Evolutionary conservation across 805 yeast species (phyloP).

Genomic region (Wickerhamiella kurtzmanii): DNA sequence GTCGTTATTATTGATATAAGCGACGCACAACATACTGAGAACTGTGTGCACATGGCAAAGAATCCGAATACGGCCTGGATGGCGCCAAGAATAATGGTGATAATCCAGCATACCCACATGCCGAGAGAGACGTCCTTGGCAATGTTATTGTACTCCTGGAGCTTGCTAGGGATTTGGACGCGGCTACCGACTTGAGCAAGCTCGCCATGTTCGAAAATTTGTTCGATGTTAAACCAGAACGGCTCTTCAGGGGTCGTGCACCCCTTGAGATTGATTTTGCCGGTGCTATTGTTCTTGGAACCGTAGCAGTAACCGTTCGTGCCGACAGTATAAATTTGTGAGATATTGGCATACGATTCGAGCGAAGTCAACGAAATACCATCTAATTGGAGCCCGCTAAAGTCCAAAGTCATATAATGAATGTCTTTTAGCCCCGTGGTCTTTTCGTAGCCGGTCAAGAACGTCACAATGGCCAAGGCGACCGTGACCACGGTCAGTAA

Average conservation of each 20-base stretch:
- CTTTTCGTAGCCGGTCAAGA: slow-evolving; percentile 38
- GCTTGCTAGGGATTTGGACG: slow-evolving; percentile 40
- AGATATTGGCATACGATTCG: slow-evolving; percentile 27
- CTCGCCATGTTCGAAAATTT: slow-evolving; percentile 20
- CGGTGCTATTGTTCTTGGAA: slow-evolving; percentile 17
- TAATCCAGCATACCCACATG: slow-evolving; percentile 42
- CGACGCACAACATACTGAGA: slow-evolving; percentile 34
- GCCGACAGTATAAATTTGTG: slow-evolving; percentile 41
- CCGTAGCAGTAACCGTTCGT: slow-evolving; percentile 55
- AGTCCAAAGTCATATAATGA: slow-evolving; percentile 37
- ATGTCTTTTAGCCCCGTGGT: slow-evolving; percentile 32
- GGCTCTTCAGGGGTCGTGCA: slow-evolving; percentile 46
- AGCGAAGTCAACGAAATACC: slow-evolving; percentile 3
- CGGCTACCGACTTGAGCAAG: slow-evolving; percentile 18
- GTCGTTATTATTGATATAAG: slow-evolving; percentile 23
- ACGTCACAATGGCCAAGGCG: slow-evolving; percentile 36
- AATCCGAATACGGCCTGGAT: slow-evolving; percentile 29
- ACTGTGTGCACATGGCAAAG: slow-evolving; percentile 35
- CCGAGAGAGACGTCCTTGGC: slow-evolving; percentile 40
- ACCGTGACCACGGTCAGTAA: slow-evolving; percentile 30
- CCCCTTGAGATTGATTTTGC: slow-evolving; percentile 26
- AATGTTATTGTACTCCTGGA: slow-evolving; percentile 34
- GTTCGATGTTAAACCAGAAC: slow-evolving; percentile 43
- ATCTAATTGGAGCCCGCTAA: slow-evolving; percentile 25
- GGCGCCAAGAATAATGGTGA: slow-evolving; percentile 35